Evolutionary conservation across 345 rosid genomes (phyloP), one percentile per base, ranked within the genome.

Genomic region (Adansonia digitata): DNA sequence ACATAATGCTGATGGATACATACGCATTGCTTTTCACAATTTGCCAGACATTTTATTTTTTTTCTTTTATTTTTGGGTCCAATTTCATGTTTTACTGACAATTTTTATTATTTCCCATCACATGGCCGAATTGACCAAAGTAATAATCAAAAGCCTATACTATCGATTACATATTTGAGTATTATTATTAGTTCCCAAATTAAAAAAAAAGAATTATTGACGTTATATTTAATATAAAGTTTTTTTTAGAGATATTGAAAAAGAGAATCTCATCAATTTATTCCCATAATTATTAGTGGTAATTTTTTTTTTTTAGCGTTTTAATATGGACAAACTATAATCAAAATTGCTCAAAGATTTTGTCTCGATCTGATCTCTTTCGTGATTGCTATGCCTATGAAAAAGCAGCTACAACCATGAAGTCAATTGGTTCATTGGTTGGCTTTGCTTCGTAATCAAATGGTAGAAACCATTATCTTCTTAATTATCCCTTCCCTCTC

Each of bases 361-460:
- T 40, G 56, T 31, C 72, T 68, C 48, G 48, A 35, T 74, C 60
- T 59, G 11, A 17, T 43, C 18, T 37, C 10, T 27, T 39, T n/a
- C 40, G 74, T 53, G 66, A 74, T 24, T 73, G 39, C 20, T 43
- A 42, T 24, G 75, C n/a, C n/a, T n/a, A n/a, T n/a, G n/a, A 78
- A 78, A 73, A 37, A 59, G 74, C 60, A 15, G 73, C 82, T 42
- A 31, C 75, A 39, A 69, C 49, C 24, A 55, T 24, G 61, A 56
- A 51, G 62, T 51, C 35, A 64, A 70, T 4, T 78, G 66, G 76
- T 81, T 74, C 34, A 31, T 31, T 31, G 34, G 3, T 31, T 31
- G 84, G 73, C 78, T 77, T 69, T 24, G 64, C 74, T 73, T 77
- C 83, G 18, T 73, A 69, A 22, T 77, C 80, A 69, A 67, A 67